Conservation (phyloP, 495 filamentous ascomycete species). For the Lichina pygmaea region DNA sequence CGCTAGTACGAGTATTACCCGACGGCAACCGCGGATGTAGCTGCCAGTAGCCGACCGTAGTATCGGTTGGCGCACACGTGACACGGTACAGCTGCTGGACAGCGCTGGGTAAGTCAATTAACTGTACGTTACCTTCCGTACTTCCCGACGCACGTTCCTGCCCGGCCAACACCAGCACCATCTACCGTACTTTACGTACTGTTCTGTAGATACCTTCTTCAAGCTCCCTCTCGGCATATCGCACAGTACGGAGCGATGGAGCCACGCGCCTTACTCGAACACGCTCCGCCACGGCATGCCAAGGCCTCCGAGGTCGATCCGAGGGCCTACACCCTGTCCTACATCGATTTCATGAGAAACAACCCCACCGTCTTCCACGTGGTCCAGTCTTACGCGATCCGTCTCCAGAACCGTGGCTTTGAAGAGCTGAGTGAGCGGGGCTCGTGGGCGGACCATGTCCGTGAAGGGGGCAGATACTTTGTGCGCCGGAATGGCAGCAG, state of each 20-base stretch:
- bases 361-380: constrained; percentile 89
- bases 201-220: too few relatives aligned
- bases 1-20: too few relatives aligned
- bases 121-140: too few relatives aligned
- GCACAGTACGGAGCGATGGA: not conserved
- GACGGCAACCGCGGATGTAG: too few relatives aligned
- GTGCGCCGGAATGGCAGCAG: constrained; percentile 64
- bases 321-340: constrained; percentile 44
- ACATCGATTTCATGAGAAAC: constrained; percentile 61
- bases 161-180: too few relatives aligned
- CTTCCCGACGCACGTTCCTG: too few relatives aligned
- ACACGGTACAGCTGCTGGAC: too few relatives aligned
- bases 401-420: constrained; percentile 46
- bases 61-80: too few relatives aligned
- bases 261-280: not conserved
- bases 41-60: too few relatives aligned
- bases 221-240: not conserved
- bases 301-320: not conserved
- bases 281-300: not conserved
- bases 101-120: too few relatives aligned
- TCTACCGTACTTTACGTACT: too few relatives aligned
- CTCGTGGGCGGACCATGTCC: constrained; percentile 46
- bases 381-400: constrained; percentile 43
- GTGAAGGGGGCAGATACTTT: constrained; percentile 70
- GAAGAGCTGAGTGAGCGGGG: constrained; percentile 53